These are phyloP conservation scores for Cryptococcus sp. DNA, from an alignment of 1,284 basidiomycete species.

Conservation along the genomic window DNA sequence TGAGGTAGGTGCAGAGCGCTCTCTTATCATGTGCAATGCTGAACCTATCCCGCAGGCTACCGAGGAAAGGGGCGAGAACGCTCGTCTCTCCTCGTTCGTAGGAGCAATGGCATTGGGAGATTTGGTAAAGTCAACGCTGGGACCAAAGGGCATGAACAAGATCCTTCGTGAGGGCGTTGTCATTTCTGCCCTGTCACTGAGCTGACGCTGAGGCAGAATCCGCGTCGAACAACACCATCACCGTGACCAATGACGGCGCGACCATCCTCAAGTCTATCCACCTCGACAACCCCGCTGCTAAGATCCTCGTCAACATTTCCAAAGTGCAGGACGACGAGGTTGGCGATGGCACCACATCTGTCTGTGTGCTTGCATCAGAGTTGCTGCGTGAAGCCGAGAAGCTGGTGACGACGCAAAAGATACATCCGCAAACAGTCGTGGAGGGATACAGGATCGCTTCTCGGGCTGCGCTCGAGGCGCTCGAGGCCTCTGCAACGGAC, in stretches of 20 bases:
- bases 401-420: conserved; percentile 78
- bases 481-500: conserved; percentile 80
- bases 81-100: conserved; percentile 96
- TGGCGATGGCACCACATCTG: conserved; percentile 94
- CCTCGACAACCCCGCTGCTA: conserved; percentile 97
- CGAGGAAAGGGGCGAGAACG: conserved; percentile 98
- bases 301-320: conserved; percentile 99
- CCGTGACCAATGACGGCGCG: conserved; percentile 97
- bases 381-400: conserved; percentile 94
- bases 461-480: conserved; percentile 76
- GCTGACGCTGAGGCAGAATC: conserved; percentile 68
- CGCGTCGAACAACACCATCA: conserved; percentile 85
- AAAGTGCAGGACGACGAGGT: conserved; percentile 99
- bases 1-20: conserved; percentile 40
- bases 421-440: conserved; percentile 99
- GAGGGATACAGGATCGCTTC: conserved; percentile 96
- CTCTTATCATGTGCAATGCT: neutral
- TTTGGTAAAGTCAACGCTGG: conserved; percentile 96
- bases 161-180: conserved; percentile 50
- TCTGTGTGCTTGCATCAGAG: conserved; percentile 91
- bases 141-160: conserved; percentile 75
- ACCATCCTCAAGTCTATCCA: conserved; percentile 97
- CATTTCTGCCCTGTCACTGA: conserved; percentile 1
- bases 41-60: conserved; percentile 66
- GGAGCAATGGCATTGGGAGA: conserved; percentile 96